A percentile compares a stretch with the other conserved stretches of the same genome.
phyloP scores from a whole-genome alignment of 768 basidiomycete genomes.

The Lyophyllum semitale region DNA sequence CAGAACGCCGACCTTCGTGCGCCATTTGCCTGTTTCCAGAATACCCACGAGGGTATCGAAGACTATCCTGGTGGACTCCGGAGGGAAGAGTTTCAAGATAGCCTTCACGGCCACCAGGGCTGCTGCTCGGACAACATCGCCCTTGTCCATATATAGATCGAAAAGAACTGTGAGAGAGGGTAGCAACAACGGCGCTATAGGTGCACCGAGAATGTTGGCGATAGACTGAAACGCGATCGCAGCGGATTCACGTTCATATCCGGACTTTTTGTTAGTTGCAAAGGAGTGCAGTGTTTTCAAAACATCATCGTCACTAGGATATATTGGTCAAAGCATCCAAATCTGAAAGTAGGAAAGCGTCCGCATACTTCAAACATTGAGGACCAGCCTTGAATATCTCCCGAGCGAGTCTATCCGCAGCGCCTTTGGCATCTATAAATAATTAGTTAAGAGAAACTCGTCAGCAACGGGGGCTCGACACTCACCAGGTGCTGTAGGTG shows the following conservation, averaged over 20 bases:
- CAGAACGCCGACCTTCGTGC: slow-evolving; percentile 89
- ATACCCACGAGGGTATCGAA: slow-evolving; percentile 73
- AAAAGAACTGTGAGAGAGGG: slow-evolving; percentile 76
- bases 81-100: slow-evolving; percentile 81
- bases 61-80: slow-evolving; percentile 73
- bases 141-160: slow-evolving; percentile 91
- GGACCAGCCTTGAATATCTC: slow-evolving; percentile 66
- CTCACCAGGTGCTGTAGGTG: slow-evolving; percentile 65
- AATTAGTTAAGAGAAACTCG: slow-evolving; percentile 7
- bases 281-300: slow-evolving; percentile 66
- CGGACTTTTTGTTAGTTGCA: slow-evolving; percentile 83
- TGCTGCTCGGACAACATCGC: slow-evolving; percentile 84
- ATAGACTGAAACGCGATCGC: slow-evolving; percentile 81
- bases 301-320: slow-evolving; percentile 58
- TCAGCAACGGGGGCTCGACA: slow-evolving; percentile 1
- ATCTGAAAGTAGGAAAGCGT: not conserved
- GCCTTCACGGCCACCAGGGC: slow-evolving; percentile 81
- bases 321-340: not conserved
- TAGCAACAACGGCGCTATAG: slow-evolving; percentile 73
- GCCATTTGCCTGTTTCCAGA: slow-evolving; percentile 89
- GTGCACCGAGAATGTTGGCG: slow-evolving; percentile 65
- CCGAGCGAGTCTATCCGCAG: slow-evolving; percentile 78
- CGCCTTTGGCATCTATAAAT: slow-evolving; percentile 76
- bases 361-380: slow-evolving; percentile 57
- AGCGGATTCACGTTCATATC: slow-evolving; percentile 86